Evolutionary conservation across 2,329 filamentous ascomycete genomes (phyloP).

Genomic region (Leptographium flavum): DNA sequence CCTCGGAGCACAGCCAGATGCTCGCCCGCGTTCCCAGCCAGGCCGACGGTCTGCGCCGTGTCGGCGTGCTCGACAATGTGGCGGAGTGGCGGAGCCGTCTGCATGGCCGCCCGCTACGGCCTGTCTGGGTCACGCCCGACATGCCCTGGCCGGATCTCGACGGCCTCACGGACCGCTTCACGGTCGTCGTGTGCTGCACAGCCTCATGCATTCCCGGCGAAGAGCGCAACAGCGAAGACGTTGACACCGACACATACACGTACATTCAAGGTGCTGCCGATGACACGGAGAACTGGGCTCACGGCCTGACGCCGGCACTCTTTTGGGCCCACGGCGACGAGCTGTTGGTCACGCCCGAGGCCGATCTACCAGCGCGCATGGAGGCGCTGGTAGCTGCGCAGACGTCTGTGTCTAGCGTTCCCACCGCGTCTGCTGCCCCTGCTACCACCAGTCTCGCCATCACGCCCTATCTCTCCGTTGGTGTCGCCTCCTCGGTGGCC

Average conservation of each 20-base stretch:
- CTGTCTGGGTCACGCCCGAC: slow-evolving; percentile 54
- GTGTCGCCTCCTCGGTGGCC: background rate
- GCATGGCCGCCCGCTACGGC: slow-evolving; percentile 57
- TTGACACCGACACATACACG: slow-evolving; percentile 82
- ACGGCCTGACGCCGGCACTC: slow-evolving; percentile 58
- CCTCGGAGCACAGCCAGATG: slow-evolving; percentile 71
- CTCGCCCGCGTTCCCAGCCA: slow-evolving; percentile 43
- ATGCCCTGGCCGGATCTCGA: slow-evolving; percentile 21
- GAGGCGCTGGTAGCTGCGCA: slow-evolving; percentile 24
- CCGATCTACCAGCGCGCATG: slow-evolving; percentile 42
- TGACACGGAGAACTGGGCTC: slow-evolving; percentile 86
- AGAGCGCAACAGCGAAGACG: slow-evolving; percentile 41
- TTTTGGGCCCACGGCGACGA: slow-evolving; percentile 61
- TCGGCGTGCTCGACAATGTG: slow-evolving; percentile 39
- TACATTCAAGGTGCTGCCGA: slow-evolving; percentile 95
- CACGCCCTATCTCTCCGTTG: slow-evolving; percentile 1
- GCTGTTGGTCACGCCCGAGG: slow-evolving; percentile 51
- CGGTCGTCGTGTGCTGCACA: slow-evolving; percentile 73
- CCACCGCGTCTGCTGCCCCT: background rate
- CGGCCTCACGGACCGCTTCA: slow-evolving; percentile 31
- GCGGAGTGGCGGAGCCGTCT: slow-evolving; percentile 20
- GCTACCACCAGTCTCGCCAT: background rate
- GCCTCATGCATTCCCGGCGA: slow-evolving; percentile 59
- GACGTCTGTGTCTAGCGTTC: background rate
- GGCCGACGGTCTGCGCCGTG: slow-evolving; percentile 31